Base-by-base conservation (phyloP, 768 basidiomycete genomes). In the Russula sp. region DNA sequence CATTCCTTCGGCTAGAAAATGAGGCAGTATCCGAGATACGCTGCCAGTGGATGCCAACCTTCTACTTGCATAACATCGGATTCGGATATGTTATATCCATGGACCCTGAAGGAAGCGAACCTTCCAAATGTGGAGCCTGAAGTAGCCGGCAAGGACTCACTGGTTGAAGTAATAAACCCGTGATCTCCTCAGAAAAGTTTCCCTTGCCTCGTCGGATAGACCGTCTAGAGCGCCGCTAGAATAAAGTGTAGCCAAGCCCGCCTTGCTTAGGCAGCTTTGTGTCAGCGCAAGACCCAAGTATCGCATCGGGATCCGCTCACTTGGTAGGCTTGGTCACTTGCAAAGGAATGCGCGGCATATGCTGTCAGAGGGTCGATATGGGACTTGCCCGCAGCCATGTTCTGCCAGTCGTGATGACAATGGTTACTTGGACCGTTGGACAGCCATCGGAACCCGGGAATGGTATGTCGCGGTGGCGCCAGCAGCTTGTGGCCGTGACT, bases 121-220 rank as follows among this genome's bases (percentile, higher is more conserved):
- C 35, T 42, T 50, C 31, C 31, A 4, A 44, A 44, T 35, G 20
- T 54, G n/a, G 52, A 39, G 37, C 14, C 11, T 0, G 22, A 37
- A 27, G 13, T 53, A 45, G 20, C 40, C 48, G 49, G 44, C 20
- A 34, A 31, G 35, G 32, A 57, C 74, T 59, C 61, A 83, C 84
- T 75, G 76, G 73, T 88, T 90, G 73, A 89, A 91, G 74, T 88
- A 91, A 70, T 87, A 91, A 0, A 89, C 78, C 18, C 82, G 77
- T 1, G 83, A 82, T 44, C 78, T 79, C 10, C 81, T 77, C 39
- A 85, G 62, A 35, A 82, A 73, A 31, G 83, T 80, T 14, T 80
- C 79, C 59, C 69, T 73, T 39, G 80, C 75, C 20, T 76, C 77
- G 8, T 76, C 71, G 1, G 78, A 61, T 35, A 72, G 69, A 70